Percentiles rank a stretch among this genome's conserved stretches.
Evolutionary conservation across 1,139 yeast species (phyloP).

Genomic region (Maudiozyma humilis): DNA sequence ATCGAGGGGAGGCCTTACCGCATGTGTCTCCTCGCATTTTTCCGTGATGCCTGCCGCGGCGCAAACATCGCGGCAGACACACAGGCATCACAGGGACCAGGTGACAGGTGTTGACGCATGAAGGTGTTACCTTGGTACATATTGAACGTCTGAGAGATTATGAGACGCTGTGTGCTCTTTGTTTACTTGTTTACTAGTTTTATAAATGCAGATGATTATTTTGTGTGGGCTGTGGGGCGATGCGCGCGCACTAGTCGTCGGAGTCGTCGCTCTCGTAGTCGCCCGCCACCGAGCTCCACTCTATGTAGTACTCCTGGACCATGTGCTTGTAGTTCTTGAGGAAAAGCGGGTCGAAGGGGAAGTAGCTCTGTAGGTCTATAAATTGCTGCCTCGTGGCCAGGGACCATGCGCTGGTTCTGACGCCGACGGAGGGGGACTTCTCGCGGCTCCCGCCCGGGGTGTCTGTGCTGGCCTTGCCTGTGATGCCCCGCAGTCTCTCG

Average conservation of each 20-base stretch:
- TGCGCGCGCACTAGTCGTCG: conserved; percentile 25
- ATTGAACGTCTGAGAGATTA: not conserved
- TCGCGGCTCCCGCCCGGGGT: conserved; percentile 26
- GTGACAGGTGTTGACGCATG: too few relatives aligned
- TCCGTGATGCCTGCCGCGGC: too few relatives aligned
- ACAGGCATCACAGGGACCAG: too few relatives aligned
- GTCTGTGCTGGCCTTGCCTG: conserved; percentile 26
- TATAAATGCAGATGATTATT: not conserved
- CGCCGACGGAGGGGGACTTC: conserved; percentile 4
- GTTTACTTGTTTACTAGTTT: not conserved
- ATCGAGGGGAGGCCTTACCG: too few relatives aligned
- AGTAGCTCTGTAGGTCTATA: conserved; percentile 81
- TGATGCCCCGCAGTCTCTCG: conserved; percentile 36
- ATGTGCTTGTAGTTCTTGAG: conserved; percentile 53
- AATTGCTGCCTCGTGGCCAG: conserved; percentile 61
- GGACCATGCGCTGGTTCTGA: conserved; percentile 24
- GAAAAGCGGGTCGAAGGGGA: conserved; percentile 90
- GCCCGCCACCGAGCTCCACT: conserved; percentile 65
- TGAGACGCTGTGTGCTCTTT: not conserved
- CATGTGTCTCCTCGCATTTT: too few relatives aligned
- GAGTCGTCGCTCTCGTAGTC: conserved; percentile 54
- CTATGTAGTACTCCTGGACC: conserved; percentile 54
- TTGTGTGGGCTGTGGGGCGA: conserved; percentile 34
- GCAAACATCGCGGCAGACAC: too few relatives aligned
- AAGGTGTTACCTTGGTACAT: too few relatives aligned